A percentile compares a stretch with the other conserved stretches of the same genome.
phyloP scores from a whole-genome alignment of 2,329 filamentous ascomycete genomes.

The Trichoderma cornu-damae region DNA sequence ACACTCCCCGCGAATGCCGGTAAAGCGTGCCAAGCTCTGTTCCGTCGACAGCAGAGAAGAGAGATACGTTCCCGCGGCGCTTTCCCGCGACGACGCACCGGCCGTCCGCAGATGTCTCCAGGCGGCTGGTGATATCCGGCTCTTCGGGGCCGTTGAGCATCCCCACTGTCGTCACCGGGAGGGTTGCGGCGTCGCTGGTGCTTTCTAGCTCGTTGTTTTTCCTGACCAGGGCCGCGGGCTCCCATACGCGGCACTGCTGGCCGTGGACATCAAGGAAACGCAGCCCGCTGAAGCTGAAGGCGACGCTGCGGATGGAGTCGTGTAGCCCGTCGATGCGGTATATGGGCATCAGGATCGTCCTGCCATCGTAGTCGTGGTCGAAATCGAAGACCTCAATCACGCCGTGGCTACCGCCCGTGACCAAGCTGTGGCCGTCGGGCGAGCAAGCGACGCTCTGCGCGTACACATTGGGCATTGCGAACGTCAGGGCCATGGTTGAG shows the following conservation, averaged over 20 bases:
- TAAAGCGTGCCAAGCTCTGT: not conserved
- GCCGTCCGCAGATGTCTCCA: not conserved
- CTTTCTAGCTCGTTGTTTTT: not conserved
- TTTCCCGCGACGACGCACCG: not conserved
- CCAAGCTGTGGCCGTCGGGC: not conserved
- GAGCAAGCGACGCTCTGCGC: conserved; percentile 1
- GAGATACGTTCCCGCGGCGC: not conserved
- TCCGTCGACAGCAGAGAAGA: not conserved
- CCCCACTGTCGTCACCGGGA: not conserved
- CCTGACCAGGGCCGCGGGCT: not conserved
- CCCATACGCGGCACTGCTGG: not conserved
- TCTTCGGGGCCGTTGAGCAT: not conserved
- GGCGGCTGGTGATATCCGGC: not conserved
- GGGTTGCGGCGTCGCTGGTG: not conserved
- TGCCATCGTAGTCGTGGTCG: not conserved
- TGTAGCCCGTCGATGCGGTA: not conserved
- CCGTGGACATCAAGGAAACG: not conserved
- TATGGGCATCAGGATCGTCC: not conserved
- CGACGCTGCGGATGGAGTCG: not conserved
- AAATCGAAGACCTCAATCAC: not conserved
- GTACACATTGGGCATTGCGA: not conserved
- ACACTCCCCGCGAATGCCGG: not conserved
- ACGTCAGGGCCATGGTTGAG: not conserved
- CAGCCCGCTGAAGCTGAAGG: not conserved
- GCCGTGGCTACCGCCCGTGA: not conserved